phyloP scores from a whole-genome alignment of 2,329 filamentous ascomycete genomes.

The Acrodontium crateriforme region DNA sequence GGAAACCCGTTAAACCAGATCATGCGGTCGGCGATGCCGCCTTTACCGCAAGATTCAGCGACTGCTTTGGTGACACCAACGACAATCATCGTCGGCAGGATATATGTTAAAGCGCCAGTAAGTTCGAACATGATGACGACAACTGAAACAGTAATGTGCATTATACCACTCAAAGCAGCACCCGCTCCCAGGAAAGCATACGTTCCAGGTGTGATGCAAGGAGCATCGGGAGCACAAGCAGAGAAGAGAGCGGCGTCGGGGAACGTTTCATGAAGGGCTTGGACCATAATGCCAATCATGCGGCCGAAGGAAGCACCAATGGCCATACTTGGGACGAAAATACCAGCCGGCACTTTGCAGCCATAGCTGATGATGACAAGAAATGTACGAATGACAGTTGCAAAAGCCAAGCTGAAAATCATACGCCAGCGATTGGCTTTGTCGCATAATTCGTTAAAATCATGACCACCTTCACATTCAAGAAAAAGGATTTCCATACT shows the following conservation, averaged over 20 bases:
- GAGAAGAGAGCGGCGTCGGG: constrained; percentile 76
- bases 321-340: constrained; percentile 97
- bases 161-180: constrained; percentile 84
- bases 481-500: constrained; percentile 97
- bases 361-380: constrained; percentile 94
- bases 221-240: constrained; percentile 76
- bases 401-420: constrained; percentile 61
- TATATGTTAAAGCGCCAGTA: constrained; percentile 93
- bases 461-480: constrained; percentile 79
- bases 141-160: constrained; percentile 94
- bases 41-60: constrained; percentile 80
- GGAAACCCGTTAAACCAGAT: constrained; percentile 98
- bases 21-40: constrained; percentile 93
- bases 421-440: constrained; percentile 60
- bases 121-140: constrained; percentile 99
- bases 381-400: constrained; percentile 66
- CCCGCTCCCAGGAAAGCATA: constrained; percentile 92
- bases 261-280: constrained; percentile 72
- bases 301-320: constrained; percentile 89
- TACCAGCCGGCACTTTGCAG: constrained; percentile 93
- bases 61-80: constrained; percentile 94
- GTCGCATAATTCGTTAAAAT: constrained; percentile 84
- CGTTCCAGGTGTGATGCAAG: constrained; percentile 93
- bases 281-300: constrained; percentile 86
- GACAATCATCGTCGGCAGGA: constrained; percentile 96